Evolutionary conservation across 2,329 filamentous ascomycete genomes (phyloP).

Genomic region (Davidsoniella eucalypti): DNA sequence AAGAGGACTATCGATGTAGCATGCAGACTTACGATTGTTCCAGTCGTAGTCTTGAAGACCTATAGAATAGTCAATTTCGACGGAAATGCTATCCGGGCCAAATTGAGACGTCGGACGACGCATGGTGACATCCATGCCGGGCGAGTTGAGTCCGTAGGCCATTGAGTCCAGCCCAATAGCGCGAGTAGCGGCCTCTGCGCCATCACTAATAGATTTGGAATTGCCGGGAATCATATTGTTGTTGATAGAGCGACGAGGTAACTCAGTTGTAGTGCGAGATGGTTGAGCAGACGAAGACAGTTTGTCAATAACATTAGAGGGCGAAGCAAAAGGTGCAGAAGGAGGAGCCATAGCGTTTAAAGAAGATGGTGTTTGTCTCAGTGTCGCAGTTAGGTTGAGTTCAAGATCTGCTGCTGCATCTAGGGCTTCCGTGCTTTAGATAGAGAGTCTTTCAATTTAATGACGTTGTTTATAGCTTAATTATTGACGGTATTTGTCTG

Average conservation of each 20-base stretch:
- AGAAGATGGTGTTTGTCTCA: background rate
- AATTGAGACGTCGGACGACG: background rate
- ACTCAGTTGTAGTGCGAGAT: background rate
- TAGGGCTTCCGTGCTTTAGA: no score
- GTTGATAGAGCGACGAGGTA: background rate
- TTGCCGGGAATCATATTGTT: background rate
- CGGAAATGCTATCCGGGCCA: background rate
- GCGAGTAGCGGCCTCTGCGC: background rate
- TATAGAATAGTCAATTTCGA: background rate
- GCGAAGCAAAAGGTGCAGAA: background rate
- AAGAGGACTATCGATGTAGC: background rate
- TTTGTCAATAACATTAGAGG: background rate
- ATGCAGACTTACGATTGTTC: conserved; percentile 2
- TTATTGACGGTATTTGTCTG: no score
- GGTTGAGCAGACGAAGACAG: background rate
- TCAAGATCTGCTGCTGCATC: no score
- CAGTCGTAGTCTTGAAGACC: conserved; percentile 1
- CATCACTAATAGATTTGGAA: no score
- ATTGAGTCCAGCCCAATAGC: background rate
- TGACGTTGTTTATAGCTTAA: no score
- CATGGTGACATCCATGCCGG: background rate
- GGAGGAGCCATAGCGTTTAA: background rate
- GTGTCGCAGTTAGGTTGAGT: no score
- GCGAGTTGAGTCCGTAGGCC: conserved; percentile 6
- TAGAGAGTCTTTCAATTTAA: no score